These are phyloP conservation scores for Cochlearia excelsa DNA, from an alignment of 345 rosid genomes.

Conservation along the genomic window DNA sequence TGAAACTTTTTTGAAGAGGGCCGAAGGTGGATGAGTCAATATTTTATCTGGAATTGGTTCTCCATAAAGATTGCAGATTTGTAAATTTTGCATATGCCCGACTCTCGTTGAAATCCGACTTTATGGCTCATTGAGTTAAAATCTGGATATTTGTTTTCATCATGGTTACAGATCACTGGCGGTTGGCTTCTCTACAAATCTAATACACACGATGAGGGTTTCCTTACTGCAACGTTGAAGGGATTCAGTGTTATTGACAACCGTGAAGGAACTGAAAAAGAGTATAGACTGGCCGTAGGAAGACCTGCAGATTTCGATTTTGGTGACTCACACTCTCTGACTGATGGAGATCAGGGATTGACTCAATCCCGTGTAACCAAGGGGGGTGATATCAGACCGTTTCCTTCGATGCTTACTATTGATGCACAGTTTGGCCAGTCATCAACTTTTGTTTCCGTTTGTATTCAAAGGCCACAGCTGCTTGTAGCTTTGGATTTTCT, in stretches of 20 bases:
- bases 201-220: slow-evolving; percentile 58
- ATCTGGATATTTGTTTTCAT: neutral
- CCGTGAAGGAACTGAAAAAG: slow-evolving; percentile 85
- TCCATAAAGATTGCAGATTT: slow-evolving; percentile 14
- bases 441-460: slow-evolving; percentile 57
- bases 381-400: slow-evolving; percentile 43
- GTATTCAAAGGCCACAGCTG: slow-evolving; percentile 89
- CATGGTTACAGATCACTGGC: slow-evolving; percentile 56
- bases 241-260: slow-evolving; percentile 84
- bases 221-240: slow-evolving; percentile 80
- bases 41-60: slow-evolving; percentile 5
- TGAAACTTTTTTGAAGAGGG: slow-evolving; percentile 12
- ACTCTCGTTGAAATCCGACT: neutral
- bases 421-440: slow-evolving; percentile 75
- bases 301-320: slow-evolving; percentile 52
- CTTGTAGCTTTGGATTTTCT: slow-evolving; percentile 97
- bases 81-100: neutral
- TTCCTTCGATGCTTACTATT: slow-evolving; percentile 88
- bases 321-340: slow-evolving; percentile 33
- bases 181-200: slow-evolving; percentile 89
- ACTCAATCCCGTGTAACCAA: slow-evolving; percentile 36
- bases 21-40: slow-evolving; percentile 2
- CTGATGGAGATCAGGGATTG: slow-evolving; percentile 33
- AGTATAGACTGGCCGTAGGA: slow-evolving; percentile 78
- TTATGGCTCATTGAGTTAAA: slow-evolving; percentile 22